Evolutionary conservation across 2,329 filamentous ascomycete genomes (phyloP).

Genomic region (Fusarium pseudocircinatum): DNA sequence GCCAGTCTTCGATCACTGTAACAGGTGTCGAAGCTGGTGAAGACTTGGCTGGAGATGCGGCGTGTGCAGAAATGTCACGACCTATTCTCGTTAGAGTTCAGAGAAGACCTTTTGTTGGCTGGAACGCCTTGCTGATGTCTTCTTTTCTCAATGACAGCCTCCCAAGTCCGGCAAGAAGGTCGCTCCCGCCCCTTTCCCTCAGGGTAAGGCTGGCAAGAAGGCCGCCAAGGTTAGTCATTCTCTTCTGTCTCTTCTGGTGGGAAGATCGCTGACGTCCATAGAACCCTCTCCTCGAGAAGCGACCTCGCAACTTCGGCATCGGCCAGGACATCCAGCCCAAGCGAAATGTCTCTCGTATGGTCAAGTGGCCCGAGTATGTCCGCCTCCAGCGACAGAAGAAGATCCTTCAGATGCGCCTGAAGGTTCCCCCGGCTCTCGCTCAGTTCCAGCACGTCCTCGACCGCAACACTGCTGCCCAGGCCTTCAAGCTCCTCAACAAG

Average conservation of each 20-base stretch:
- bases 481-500: conserved; percentile 99
- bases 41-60: conserved; percentile 72
- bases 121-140: conserved; percentile 92
- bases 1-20: conserved; percentile 41
- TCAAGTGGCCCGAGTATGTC: conserved; percentile 99
- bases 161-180: conserved; percentile 98
- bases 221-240: conserved; percentile 82
- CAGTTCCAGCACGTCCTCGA: conserved; percentile 98
- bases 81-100: conserved; percentile 88
- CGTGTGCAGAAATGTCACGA: conserved; percentile 64
- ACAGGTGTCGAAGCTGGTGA: conserved; percentile 55
- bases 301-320: conserved; percentile 96
- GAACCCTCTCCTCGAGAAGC: conserved; percentile 99
- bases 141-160: conserved; percentile 99
- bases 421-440: conserved; percentile 96
- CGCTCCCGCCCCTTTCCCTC: conserved; percentile 95
- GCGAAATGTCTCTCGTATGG: conserved; percentile 96
- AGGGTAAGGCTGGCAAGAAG: conserved; percentile 97
- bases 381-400: conserved; percentile 93
- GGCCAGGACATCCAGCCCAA: conserved; percentile 98
- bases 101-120: conserved; percentile 80
- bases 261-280: conserved; percentile 50
- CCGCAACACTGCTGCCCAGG: conserved; percentile 95
- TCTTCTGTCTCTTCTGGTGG: neutral
- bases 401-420: conserved; percentile 98